Percentiles rank a stretch among this genome's conserved stretches.
phyloP scores from a whole-genome alignment of 495 filamentous ascomycete species.

The Podospora comata region DNA sequence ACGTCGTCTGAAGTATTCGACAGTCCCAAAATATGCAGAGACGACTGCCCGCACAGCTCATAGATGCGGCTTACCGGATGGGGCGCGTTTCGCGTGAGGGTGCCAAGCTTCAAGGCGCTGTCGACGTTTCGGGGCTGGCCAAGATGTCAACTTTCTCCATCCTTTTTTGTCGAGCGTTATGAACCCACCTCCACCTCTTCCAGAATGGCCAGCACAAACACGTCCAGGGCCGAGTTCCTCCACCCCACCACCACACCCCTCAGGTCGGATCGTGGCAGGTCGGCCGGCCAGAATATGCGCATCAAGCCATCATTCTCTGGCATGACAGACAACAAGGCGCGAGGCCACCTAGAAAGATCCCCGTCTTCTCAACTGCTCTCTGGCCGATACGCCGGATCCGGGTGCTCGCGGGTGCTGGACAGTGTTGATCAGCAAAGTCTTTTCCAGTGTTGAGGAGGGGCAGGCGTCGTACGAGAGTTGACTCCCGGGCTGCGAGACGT shows the following conservation, averaged over 20 bases:
- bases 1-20: conserved; percentile 57
- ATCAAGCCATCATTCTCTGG: conserved; percentile 94
- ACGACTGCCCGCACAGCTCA: conserved; percentile 73
- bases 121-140: conserved; percentile 67
- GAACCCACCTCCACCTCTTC: conserved; percentile 81
- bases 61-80: conserved; percentile 80
- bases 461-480: conserved; percentile 40
- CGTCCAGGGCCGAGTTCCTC: conserved; percentile 86
- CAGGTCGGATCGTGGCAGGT: conserved; percentile 66
- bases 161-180: neutral
- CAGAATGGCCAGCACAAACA: conserved; percentile 84
- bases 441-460: conserved; percentile 6
- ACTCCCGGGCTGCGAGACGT: conserved; percentile 45
- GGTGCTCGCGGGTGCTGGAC: conserved; percentile 78
- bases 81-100: conserved; percentile 76
- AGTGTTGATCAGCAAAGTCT: conserved; percentile 22
- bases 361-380: conserved; percentile 89
- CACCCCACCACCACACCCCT: conserved; percentile 90
- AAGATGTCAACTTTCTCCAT: conserved; percentile 11
- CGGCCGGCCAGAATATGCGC: conserved; percentile 96
- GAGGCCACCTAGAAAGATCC: conserved; percentile 75
- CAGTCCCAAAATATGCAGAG: conserved; percentile 81
- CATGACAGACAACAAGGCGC: conserved; percentile 52
- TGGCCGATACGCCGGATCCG: conserved; percentile 81
- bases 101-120: conserved; percentile 78